These are phyloP conservation scores for Diaporthe destruens DNA, from an alignment of 2,329 filamentous ascomycete species.

Conservation along the genomic window DNA sequence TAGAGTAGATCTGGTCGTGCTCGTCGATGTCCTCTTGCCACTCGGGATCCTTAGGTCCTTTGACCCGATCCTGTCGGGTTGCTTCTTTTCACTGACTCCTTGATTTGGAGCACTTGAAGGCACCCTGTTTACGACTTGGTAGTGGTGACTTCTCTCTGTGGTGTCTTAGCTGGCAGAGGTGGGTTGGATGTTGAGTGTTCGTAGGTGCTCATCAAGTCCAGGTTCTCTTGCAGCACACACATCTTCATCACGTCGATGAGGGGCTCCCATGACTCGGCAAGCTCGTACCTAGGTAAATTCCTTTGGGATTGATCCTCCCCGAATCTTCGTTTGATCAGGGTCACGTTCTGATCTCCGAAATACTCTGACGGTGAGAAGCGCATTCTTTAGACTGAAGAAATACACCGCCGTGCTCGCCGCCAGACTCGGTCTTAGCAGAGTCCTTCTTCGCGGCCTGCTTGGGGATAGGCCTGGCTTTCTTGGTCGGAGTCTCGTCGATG, in stretches of 20 bases:
- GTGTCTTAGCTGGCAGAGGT: neutral
- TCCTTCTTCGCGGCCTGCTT: constrained; percentile 3
- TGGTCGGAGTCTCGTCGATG: neutral
- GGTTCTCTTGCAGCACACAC: no score
- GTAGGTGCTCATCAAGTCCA: neutral
- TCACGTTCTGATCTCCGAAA: neutral
- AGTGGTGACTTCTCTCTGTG: neutral
- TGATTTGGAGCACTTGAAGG: neutral
- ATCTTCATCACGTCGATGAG: no score
- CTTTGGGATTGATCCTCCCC: neutral
- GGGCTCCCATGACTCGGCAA: no score
- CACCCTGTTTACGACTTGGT: neutral
- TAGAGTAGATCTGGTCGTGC: neutral
- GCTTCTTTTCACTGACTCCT: neutral
- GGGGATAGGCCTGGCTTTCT: constrained; percentile 12
- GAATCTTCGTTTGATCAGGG: neutral
- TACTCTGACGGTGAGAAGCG: no score
- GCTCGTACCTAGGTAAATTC: no score
- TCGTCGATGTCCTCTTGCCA: constrained; percentile 27
- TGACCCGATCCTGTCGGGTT: neutral
- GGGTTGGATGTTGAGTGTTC: neutral
- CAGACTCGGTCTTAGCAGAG: neutral
- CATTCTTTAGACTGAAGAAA: no score
- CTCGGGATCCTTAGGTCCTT: constrained; percentile 11
- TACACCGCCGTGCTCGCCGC: neutral